Base-by-base conservation (phyloP, 441 rosid genomes). In the Euphorbia schlechtendalii region DNA sequence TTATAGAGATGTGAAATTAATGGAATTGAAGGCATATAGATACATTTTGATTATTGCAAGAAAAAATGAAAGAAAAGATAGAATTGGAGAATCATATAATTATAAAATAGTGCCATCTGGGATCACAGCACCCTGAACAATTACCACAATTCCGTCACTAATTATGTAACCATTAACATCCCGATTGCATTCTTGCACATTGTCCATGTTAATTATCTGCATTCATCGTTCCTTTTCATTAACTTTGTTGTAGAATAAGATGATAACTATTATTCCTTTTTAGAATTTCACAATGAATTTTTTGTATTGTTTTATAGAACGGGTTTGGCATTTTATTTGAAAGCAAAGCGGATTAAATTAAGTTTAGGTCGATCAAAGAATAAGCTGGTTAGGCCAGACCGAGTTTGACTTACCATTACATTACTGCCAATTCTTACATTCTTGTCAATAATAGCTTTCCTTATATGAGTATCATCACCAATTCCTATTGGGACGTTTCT, bases 381-480 rank as follows among this genome's bases (percentile, higher is more conserved):
- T n/a, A n/a, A n/a, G n/a, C n/a, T n/a, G n/a, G n/a, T n/a, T n/a
- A n/a, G n/a, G n/a, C n/a, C n/a, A n/a, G n/a, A n/a, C n/a, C n/a
- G n/a, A n/a, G n/a, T n/a, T n/a, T 0, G 14, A 56, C 65, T 43
- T 77, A 87, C 96, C 93, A 63, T 75, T 10, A 86, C 96, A 73
- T 86, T 83, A 76, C 74, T 81, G 69, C 96, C 98, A 68, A 89
- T 87, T 68, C 89, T 83, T 5, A 87, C 95, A 65, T 92, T 87
- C 64, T 86, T 89, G 71, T 92, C 96, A 5, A 87, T 76, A 45
- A 89, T 77, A 14, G 90, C 90, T 71, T 69, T 86, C 74, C 71
- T 77, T 65, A 89, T 83, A 46, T 10, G 81, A 24, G 84, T 65
- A 51, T 82, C 81, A 69, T 73, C 83, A 11, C 90, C 96, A 0